Evolutionary conservation across 2,329 filamentous ascomycete species (phyloP).

Genomic region (Huntiella moniliformis): DNA sequence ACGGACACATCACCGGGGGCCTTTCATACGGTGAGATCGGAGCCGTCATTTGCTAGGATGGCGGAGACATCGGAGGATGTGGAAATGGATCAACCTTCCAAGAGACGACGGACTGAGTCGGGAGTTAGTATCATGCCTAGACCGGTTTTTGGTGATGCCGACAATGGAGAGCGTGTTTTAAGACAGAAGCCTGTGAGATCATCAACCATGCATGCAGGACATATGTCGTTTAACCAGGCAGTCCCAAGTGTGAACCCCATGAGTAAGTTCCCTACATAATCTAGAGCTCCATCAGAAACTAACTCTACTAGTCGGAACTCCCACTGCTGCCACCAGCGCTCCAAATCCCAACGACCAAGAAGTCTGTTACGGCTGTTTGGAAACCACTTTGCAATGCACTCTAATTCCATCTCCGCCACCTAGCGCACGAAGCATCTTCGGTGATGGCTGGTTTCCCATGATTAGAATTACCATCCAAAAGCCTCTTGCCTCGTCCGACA

Average conservation of each 20-base stretch:
- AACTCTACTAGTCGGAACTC: no score
- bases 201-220: background rate
- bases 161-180: background rate
- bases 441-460: conserved; percentile 45
- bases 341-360: conserved; percentile 46
- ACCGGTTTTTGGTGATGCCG: background rate
- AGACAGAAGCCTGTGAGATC: background rate
- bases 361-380: conserved; percentile 65
- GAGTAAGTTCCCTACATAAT: no score
- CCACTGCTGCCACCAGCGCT: no score
- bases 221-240: no score
- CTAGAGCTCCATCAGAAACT: no score
- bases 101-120: conserved; percentile 6
- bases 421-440: conserved; percentile 37
- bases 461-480: conserved; percentile 55
- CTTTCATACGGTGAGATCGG: conserved; percentile 10
- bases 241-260: no score
- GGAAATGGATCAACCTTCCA: conserved; percentile 8
- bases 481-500: no score
- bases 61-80: conserved; percentile 1
- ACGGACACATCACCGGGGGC: background rate
- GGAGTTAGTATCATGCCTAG: conserved; percentile 5
- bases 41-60: conserved; percentile 10
- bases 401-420: conserved; percentile 51
- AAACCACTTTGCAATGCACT: conserved; percentile 47